A percentile compares a stretch with the other conserved stretches of the same genome.
phyloP scores from a whole-genome alignment of 768 basidiomycete genomes.

The Boletellus sp. region DNA sequence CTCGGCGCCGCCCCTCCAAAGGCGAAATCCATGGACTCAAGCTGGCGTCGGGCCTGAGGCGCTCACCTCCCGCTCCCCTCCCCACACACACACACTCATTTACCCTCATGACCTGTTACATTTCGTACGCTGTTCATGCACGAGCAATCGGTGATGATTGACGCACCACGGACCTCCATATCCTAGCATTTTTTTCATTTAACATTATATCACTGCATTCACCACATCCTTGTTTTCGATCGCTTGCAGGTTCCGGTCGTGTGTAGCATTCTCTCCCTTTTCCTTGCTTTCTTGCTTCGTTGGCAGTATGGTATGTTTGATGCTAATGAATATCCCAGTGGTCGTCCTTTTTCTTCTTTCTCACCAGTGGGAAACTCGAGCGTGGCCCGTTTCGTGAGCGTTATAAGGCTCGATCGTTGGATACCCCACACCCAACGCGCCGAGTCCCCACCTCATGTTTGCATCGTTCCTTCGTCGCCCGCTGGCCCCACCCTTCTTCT shows the following conservation, averaged over 20 bases:
- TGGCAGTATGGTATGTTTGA: constrained; percentile 25
- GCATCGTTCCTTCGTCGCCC: constrained; percentile 3
- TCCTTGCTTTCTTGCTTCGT: constrained; percentile 23
- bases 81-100: constrained; percentile 27
- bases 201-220: constrained; percentile 33
- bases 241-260: constrained; percentile 21
- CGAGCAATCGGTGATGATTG: constrained; percentile 26
- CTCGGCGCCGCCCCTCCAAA: constrained; percentile 52
- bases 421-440: no score
- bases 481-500: constrained; percentile 6
- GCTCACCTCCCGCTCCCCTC: constrained; percentile 4
- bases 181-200: constrained; percentile 30
- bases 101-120: constrained; percentile 18
- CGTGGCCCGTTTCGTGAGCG: not conserved
- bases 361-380: constrained; percentile 4
- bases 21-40: constrained; percentile 32
- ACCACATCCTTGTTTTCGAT: constrained; percentile 21
- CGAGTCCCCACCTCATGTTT: constrained; percentile 14
- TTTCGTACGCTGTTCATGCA: constrained; percentile 24
- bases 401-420: no score
- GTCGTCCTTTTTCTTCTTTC: not conserved
- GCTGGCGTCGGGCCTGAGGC: constrained; percentile 59
- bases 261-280: constrained; percentile 30
- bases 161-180: constrained; percentile 28
- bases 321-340: constrained; percentile 25